A percentile compares a stretch with the other conserved stretches of the same genome.
Conservation (phyloP, 306 rosid genomes). For the Astragalus glycyphyllos region DNA sequence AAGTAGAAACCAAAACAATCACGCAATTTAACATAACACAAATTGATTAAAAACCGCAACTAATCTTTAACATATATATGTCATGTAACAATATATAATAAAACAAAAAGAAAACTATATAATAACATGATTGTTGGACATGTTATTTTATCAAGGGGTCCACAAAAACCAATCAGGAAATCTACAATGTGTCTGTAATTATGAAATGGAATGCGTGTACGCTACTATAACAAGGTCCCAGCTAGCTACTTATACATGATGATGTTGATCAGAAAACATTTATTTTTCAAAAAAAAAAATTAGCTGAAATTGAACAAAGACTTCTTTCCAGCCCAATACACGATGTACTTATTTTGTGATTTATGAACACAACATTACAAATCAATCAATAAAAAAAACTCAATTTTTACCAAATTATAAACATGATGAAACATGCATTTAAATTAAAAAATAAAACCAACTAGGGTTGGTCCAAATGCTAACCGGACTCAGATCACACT, state of each 20-base stretch:
- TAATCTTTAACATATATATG: background rate
- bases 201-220: conserved; percentile 43
- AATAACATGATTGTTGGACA: too few relatives aligned
- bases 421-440: background rate
- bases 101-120: conserved; percentile 24
- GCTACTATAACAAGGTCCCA: too few relatives aligned
- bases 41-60: conserved; percentile 6
- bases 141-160: conserved; percentile 34
- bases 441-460: too few relatives aligned
- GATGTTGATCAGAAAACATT: background rate
- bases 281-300: background rate
- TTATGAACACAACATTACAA: too few relatives aligned
- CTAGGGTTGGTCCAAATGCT: too few relatives aligned
- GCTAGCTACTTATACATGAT: background rate
- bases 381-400: conserved; percentile 12
- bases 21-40: conserved; percentile 25
- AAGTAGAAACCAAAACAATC: conserved; percentile 27
- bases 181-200: conserved; percentile 20
- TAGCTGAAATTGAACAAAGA: conserved; percentile 27
- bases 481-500: too few relatives aligned
- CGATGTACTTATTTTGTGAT: too few relatives aligned
- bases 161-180: conserved; percentile 35
- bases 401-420: background rate
- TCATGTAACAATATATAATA: background rate
- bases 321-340: background rate